A percentile compares a stretch with the other conserved stretches of the same genome.
These are phyloP conservation scores for Zea luxurians DNA, from an alignment of 176 grass and related monocot genomes.

Conservation along the genomic window DNA sequence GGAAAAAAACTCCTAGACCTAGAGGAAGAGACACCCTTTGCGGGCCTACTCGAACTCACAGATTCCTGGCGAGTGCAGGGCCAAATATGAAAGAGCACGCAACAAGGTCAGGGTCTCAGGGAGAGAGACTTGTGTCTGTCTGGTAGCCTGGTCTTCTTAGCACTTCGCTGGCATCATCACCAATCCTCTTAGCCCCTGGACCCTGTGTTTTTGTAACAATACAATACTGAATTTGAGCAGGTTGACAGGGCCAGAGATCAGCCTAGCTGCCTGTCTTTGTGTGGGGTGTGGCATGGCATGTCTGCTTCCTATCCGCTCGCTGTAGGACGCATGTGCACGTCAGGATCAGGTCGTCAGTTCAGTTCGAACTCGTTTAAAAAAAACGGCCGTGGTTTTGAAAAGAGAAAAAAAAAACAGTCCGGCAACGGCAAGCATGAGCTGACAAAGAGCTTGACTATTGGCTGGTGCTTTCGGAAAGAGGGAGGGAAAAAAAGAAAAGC, in stretches of 20 bases:
- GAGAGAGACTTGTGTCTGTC: background rate
- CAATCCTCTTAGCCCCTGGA: background rate
- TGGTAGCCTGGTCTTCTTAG: slow-evolving; percentile 12
- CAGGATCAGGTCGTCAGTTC: background rate
- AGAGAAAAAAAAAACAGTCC: background rate
- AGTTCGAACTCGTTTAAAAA: slow-evolving; percentile 41
- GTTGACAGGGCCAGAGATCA: background rate
- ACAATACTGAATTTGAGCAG: slow-evolving; percentile 20
- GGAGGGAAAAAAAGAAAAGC: background rate
- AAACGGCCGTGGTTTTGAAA: slow-evolving; percentile 22
- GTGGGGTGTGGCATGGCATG: slow-evolving; percentile 16
- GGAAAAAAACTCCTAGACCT: background rate
- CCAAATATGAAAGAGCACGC: slow-evolving; percentile 24
- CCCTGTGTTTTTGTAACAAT: slow-evolving; percentile 8
- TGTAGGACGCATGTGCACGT: slow-evolving; percentile 31
- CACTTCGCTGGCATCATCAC: too few relatives aligned
- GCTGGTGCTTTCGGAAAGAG: slow-evolving; percentile 17
- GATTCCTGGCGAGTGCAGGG: slow-evolving; percentile 31
- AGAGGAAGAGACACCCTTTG: background rate
- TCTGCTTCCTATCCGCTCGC: slow-evolving; percentile 27
- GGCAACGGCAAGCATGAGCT: background rate
- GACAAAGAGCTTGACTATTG: slow-evolving; percentile 32
- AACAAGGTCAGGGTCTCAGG: background rate
- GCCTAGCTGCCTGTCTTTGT: too few relatives aligned
- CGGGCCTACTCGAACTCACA: background rate